phyloP scores from a whole-genome alignment of 805 yeast genomes.

The Starmerella apicola region DNA sequence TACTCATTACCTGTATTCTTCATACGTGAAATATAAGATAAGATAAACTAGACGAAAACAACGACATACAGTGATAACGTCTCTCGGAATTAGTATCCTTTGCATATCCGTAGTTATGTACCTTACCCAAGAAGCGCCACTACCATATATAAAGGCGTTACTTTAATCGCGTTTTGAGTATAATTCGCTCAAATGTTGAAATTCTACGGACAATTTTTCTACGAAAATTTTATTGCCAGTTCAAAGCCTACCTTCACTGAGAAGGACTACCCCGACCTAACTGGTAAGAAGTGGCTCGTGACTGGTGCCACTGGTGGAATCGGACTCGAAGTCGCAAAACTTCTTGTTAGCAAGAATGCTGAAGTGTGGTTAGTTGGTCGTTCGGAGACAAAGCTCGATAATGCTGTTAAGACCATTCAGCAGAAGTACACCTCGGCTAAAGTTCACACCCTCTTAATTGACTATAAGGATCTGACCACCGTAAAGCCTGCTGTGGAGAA shows the following conservation, averaged over 20 bases:
- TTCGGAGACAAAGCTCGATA: constrained; percentile 26
- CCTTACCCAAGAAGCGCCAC: no score
- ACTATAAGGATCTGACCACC: constrained; percentile 20
- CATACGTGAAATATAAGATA: no score
- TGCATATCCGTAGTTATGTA: no score
- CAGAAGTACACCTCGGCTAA: constrained; percentile 19
- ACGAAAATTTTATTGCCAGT: background rate
- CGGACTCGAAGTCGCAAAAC: constrained; percentile 14
- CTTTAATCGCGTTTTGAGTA: no score
- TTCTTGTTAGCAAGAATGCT: constrained; percentile 21
- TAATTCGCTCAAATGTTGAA: no score
- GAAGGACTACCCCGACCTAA: constrained; percentile 25
- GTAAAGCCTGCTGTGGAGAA: constrained; percentile 19
- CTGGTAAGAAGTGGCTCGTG: constrained; percentile 26
- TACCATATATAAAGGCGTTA: no score
- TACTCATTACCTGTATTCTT: no score
- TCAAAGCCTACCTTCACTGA: constrained; percentile 7
- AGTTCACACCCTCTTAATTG: constrained; percentile 20
- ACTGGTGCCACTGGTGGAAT: constrained; percentile 22
- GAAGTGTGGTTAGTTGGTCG: constrained; percentile 32
- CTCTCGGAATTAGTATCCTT: no score
- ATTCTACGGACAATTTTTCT: background rate
- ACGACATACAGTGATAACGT: no score
- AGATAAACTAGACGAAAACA: no score
- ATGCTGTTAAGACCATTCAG: constrained; percentile 25